Evolutionary conservation across 805 yeast genomes (phyloP), one percentile per base, ranked within the genome.

Genomic region (Cephaloascus albidus): DNA sequence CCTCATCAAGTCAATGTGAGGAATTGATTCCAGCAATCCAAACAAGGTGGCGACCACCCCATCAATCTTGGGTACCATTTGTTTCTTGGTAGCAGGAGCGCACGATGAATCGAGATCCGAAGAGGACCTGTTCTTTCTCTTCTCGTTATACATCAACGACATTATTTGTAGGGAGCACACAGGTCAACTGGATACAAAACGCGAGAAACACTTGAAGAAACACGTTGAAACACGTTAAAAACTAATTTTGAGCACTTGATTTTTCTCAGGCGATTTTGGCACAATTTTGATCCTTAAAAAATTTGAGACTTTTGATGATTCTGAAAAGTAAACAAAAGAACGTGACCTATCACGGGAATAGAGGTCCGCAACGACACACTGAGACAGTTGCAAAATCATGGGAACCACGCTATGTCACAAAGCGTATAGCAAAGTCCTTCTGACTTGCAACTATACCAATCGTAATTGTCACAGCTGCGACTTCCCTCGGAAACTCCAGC

Each of bases 1-100:
- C 19, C 64, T 46, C 2, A 49, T 47, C n/a, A 76, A 46, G 45
- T 66, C 72, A 31, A 67, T 61, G 3, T 54, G 54, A 2, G 68
- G 60, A 3, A 63, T 62, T 40, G 54, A 66, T 48, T 64, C 63
- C 33, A 60, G 6, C 28, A 23, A 23, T 6, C 12, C 12, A 6
- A 23, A 23, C 28, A 23, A 23, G 12, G 28, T 23, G 6, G 28
- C 28, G 6, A 23, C 12, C 12, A 12, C 10, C 12, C 12, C 12
- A 6, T 23, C 10, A 8, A 8, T 23, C 28, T 6, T 8, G 28
- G 12, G 28, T 6, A 12, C 28, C 10, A 12, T 8, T 8, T 23
- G 28, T 12, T 12, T 23, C 12, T 23, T 23, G 12, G 6, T 6
- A 23, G 28, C 12, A 23, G 28, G 28, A 23, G 10, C 12, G 12